Evolutionary conservation across 2,329 filamentous ascomycete genomes (phyloP).

Genomic region (Colletotrichum trifolii): DNA sequence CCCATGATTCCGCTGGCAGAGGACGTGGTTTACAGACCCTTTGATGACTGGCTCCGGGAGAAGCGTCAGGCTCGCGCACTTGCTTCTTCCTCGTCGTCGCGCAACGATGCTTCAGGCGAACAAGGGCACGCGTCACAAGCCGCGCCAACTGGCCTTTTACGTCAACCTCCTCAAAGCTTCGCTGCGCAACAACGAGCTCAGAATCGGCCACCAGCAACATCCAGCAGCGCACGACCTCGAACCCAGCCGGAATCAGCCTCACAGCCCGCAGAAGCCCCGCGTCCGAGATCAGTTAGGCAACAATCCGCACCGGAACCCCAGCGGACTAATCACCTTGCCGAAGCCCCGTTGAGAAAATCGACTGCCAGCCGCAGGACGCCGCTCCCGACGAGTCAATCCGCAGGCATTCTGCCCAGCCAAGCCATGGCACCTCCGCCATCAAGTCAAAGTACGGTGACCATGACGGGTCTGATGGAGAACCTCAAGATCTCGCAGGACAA

Average conservation of each 20-base stretch:
- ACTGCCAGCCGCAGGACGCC: constrained; percentile 27
- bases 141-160: constrained; percentile 56
- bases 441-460: constrained; percentile 28
- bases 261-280: constrained; percentile 26
- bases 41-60: constrained; percentile 69
- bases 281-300: constrained; percentile 32
- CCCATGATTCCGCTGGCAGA: constrained; percentile 71
- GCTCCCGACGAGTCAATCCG: constrained; percentile 36
- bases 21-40: constrained; percentile 72
- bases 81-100: constrained; percentile 38
- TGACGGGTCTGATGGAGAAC: constrained; percentile 37
- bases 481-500: constrained; percentile 39
- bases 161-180: constrained; percentile 71
- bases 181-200: constrained; percentile 73
- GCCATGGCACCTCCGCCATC: constrained; percentile 18
- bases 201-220: constrained; percentile 53
- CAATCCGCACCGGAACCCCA: constrained; percentile 30
- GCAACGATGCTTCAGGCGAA: constrained; percentile 45
- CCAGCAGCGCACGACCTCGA: constrained; percentile 44
- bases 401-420: constrained; percentile 30
- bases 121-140: constrained; percentile 47
- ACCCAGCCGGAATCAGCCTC: constrained; percentile 36
- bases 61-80: constrained; percentile 49
- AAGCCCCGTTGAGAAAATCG: constrained; percentile 30
- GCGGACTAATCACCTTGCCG: constrained; percentile 24